Evolutionary conservation across 116 monocot genomes (phyloP).

Genomic region (Posidonia oceanica): DNA sequence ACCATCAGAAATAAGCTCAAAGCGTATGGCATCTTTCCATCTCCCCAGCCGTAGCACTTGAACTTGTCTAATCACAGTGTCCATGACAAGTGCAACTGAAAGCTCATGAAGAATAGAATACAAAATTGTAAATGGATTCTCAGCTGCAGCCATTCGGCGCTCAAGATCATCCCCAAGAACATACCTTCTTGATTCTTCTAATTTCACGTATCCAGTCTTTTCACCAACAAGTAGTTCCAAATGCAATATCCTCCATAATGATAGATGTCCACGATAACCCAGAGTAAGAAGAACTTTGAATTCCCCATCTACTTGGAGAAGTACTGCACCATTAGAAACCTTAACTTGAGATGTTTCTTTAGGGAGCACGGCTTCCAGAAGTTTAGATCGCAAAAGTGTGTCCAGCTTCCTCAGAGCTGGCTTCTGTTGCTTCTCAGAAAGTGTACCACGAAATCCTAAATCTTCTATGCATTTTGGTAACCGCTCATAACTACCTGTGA

Average conservation of each 20-base stretch:
- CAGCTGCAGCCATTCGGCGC: slow-evolving; percentile 83
- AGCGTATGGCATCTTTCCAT: slow-evolving; percentile 93
- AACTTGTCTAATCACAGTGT: slow-evolving; percentile 83
- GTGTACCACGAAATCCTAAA: slow-evolving; percentile 45
- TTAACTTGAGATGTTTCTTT: slow-evolving; percentile 72
- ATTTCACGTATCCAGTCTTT: slow-evolving; percentile 55
- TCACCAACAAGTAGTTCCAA: slow-evolving; percentile 92
- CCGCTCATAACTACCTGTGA: slow-evolving; percentile 69
- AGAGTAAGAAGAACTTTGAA: slow-evolving; percentile 86
- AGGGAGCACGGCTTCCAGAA: slow-evolving; percentile 63
- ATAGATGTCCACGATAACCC: slow-evolving; percentile 84
- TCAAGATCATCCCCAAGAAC: slow-evolving; percentile 94
- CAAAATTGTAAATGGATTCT: slow-evolving; percentile 69
- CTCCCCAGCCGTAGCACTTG: slow-evolving; percentile 75
- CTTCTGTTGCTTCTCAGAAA: slow-evolving; percentile 53
- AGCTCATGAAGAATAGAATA: slow-evolving; percentile 90
- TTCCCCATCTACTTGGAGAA: slow-evolving; percentile 73
- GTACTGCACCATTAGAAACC: slow-evolving; percentile 64
- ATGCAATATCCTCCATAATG: slow-evolving; percentile 89
- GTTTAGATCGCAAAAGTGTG: slow-evolving; percentile 62
- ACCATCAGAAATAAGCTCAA: slow-evolving; percentile 76
- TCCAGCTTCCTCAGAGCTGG: slow-evolving; percentile 69
- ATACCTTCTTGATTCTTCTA: slow-evolving; percentile 76
- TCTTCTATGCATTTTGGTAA: slow-evolving; percentile 92
- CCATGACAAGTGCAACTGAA: slow-evolving; percentile 88